These are phyloP conservation scores for Jaminaea rosea DNA, from an alignment of 1,284 basidiomycete species.

Conservation along the genomic window DNA sequence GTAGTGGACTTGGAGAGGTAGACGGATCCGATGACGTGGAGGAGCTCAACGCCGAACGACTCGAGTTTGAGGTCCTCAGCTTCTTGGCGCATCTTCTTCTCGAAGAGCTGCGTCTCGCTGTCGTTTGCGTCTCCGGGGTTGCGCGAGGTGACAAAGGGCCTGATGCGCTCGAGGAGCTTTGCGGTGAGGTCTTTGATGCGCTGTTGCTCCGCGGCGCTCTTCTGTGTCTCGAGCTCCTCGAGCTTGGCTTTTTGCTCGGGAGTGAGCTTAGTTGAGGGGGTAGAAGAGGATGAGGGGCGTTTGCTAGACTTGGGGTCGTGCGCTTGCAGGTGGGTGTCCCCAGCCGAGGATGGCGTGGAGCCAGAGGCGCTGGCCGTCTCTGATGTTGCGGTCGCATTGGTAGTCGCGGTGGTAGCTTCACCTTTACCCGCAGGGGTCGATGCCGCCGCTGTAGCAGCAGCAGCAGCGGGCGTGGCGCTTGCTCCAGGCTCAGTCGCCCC, in stretches of 20 bases:
- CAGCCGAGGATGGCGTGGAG: neutral
- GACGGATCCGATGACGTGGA: conserved; percentile 54
- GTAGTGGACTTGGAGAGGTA: conserved; percentile 89
- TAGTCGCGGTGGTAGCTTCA: conserved; percentile 2
- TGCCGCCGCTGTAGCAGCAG: conserved; percentile 36
- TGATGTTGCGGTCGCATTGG: conserved; percentile 1
- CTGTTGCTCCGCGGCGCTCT: conserved; percentile 42
- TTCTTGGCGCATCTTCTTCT: conserved; percentile 69
- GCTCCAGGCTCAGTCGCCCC: conserved; percentile 10
- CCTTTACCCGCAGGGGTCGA: conserved; percentile 13
- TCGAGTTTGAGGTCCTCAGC: conserved; percentile 95
- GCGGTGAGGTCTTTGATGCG: conserved; percentile 37
- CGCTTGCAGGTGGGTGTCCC: conserved; percentile 13
- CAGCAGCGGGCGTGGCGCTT: conserved; percentile 19
- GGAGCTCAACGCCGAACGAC: conserved; percentile 91
- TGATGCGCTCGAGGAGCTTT: conserved; percentile 45
- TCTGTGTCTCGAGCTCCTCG: conserved; percentile 44
- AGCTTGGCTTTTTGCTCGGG: conserved; percentile 60
- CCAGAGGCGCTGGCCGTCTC: conserved; percentile 14
- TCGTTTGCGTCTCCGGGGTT: conserved; percentile 78
- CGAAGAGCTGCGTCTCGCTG: conserved; percentile 58
- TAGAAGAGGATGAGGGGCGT: neutral
- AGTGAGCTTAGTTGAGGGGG: conserved; percentile 56
- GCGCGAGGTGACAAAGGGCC: conserved; percentile 55
- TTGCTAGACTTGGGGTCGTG: conserved; percentile 20